phyloP scores from a whole-genome alignment of 352 stramenopile genomes.

The Blastocystis hominis region DNA sequence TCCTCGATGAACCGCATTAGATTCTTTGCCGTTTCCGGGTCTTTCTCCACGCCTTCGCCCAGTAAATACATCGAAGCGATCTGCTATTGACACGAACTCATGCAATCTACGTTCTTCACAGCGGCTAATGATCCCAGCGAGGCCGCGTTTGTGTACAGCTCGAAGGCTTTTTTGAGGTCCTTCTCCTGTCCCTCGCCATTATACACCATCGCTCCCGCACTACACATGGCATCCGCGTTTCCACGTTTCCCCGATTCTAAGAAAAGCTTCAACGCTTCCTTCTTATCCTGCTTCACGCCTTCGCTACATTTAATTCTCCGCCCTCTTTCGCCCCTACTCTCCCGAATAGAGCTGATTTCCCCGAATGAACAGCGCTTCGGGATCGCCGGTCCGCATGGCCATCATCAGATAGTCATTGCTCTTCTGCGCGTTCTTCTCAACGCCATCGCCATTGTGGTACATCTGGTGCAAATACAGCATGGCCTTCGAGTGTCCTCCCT shows the following conservation, averaged over 20 bases:
- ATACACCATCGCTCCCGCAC: slow-evolving; percentile 40
- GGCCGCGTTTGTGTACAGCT: slow-evolving; percentile 27
- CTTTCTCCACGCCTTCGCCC: slow-evolving; percentile 50
- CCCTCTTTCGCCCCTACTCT: slow-evolving; percentile 70
- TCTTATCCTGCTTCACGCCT: slow-evolving; percentile 68
- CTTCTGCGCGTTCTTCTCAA: slow-evolving; percentile 72
- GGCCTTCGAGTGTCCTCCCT: slow-evolving; percentile 69
- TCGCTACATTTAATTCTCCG: slow-evolving; percentile 72
- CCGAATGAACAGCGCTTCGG: slow-evolving; percentile 63
- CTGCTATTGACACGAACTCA: background rate
- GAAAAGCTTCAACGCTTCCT: slow-evolving; percentile 75
- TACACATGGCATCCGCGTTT: slow-evolving; percentile 29
- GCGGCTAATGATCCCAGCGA: slow-evolving; percentile 15
- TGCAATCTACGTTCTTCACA: slow-evolving; percentile 14
- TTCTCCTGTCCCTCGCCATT: slow-evolving; percentile 51
- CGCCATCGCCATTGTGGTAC: slow-evolving; percentile 71
- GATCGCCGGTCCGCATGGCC: slow-evolving; percentile 23
- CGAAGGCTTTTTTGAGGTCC: slow-evolving; percentile 52
- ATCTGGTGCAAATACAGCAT: slow-evolving; percentile 74
- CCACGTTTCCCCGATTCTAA: slow-evolving; percentile 70
- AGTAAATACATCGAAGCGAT: slow-evolving; percentile 54
- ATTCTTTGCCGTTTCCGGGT: slow-evolving; percentile 50
- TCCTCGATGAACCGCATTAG: slow-evolving; percentile 46
- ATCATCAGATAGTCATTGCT: slow-evolving; percentile 66
- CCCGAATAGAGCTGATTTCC: slow-evolving; percentile 67